Conservation (phyloP, 2,329 filamentous ascomycete species). For the Ophiostoma ips region DNA sequence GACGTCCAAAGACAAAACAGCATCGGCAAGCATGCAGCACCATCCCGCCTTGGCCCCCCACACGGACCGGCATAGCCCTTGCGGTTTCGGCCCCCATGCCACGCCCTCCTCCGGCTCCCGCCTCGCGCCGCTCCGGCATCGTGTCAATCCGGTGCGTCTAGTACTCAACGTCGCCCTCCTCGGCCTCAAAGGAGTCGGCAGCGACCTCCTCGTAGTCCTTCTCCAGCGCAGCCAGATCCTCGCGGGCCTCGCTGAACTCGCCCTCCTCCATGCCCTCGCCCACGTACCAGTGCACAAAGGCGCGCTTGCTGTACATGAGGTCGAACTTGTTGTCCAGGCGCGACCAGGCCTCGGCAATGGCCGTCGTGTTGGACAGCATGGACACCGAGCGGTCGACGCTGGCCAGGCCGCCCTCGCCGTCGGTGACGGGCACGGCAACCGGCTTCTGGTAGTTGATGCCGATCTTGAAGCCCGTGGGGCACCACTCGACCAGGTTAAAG, state of each 20-base stretch:
- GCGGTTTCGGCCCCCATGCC: too few relatives aligned
- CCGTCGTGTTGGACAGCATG: conserved; percentile 64
- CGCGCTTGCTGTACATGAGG: conserved; percentile 66
- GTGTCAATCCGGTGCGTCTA: conserved; percentile 33
- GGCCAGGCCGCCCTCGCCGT: conserved; percentile 43
- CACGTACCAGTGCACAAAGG: conserved; percentile 68
- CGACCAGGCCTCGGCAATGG: conserved; percentile 61
- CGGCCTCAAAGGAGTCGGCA: conserved; percentile 52
- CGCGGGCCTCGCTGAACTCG: conserved; percentile 76
- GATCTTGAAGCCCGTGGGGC: conserved; percentile 62
- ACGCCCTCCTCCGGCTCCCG: too few relatives aligned
- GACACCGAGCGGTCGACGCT: conserved; percentile 48
- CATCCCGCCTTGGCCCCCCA: too few relatives aligned
- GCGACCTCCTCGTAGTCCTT: conserved; percentile 81
- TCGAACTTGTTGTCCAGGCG: conserved; percentile 63
- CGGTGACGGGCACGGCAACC: conserved; percentile 38
- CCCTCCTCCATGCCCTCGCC: conserved; percentile 89
- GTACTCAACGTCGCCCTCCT: conserved; percentile 63
- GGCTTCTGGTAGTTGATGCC: conserved; percentile 64
- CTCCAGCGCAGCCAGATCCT: conserved; percentile 74
- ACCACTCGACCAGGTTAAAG: conserved; percentile 65
- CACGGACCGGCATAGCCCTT: too few relatives aligned
- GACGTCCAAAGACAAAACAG: not conserved
- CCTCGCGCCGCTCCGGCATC: too few relatives aligned
- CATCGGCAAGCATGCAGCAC: not conserved